Conservation (phyloP, 1,139 yeast genomes). For the Pneumocystis canis region DNA sequence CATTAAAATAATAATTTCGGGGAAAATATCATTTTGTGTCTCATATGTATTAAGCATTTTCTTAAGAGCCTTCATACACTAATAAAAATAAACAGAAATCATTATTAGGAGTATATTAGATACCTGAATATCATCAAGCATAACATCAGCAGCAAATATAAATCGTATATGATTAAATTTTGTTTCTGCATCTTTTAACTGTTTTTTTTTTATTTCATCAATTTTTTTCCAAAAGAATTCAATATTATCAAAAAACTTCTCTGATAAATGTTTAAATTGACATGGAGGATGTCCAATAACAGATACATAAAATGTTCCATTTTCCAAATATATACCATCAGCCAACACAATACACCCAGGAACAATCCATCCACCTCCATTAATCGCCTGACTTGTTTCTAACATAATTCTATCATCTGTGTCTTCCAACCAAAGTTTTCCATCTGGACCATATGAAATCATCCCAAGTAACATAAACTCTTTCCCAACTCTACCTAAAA, state of each 20-base stretch:
- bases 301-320: slow-evolving; percentile 59
- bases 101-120: slow-evolving; percentile 50
- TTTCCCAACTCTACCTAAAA: slow-evolving; percentile 70
- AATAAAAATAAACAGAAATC: slow-evolving; percentile 35
- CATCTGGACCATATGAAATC: slow-evolving; percentile 47
- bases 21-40: slow-evolving; percentile 32
- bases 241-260: slow-evolving; percentile 60
- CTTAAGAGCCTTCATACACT: slow-evolving; percentile 16
- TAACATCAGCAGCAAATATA: slow-evolving; percentile 59
- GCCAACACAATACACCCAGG: slow-evolving; percentile 70
- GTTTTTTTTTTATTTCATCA: slow-evolving; percentile 43
- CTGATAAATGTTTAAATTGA: slow-evolving; percentile 51
- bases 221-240: slow-evolving; percentile 59
- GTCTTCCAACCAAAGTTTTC: slow-evolving; percentile 67
- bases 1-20: slow-evolving; percentile 44
- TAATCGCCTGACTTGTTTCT: slow-evolving; percentile 47
- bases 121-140: slow-evolving; percentile 43
- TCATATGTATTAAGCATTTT: slow-evolving; percentile 1
- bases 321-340: slow-evolving; percentile 66
- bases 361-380: slow-evolving; percentile 54
- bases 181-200: slow-evolving; percentile 43
- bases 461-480: slow-evolving; percentile 69
- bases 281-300: slow-evolving; percentile 80
- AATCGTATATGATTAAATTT: slow-evolving; percentile 42
- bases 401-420: slow-evolving; percentile 62